Conservation (phyloP, 2,329 filamentous ascomycete genomes). For the Xylariaceae sp. region DNA sequence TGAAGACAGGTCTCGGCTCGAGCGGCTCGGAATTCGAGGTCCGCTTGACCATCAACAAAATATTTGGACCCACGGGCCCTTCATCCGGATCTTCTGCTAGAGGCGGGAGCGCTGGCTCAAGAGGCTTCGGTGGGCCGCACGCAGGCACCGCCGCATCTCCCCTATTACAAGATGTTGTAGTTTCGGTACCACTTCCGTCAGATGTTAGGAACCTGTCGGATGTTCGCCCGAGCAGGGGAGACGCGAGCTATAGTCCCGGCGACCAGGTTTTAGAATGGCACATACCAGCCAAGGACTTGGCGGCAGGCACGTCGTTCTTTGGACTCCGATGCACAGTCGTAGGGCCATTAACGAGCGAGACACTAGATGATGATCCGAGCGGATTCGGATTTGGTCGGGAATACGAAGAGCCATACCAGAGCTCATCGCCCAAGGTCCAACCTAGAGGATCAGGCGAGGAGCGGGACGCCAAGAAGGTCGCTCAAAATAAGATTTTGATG, state of each 20-base stretch:
- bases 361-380: conserved; percentile 45
- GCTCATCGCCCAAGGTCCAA: conserved; percentile 32
- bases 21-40: conserved; percentile 86
- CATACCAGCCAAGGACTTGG: conserved; percentile 73
- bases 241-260: conserved; percentile 75
- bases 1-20: conserved; percentile 75
- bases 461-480: conserved; percentile 55
- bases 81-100: conserved; percentile 40
- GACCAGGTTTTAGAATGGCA: conserved; percentile 78
- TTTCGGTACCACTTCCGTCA: conserved; percentile 75
- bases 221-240: conserved; percentile 75
- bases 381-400: conserved; percentile 52
- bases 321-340: conserved; percentile 78
- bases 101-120: conserved; percentile 38
- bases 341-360: conserved; percentile 55
- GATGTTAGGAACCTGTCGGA: conserved; percentile 82
- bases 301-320: conserved; percentile 64
- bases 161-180: conserved; percentile 70
- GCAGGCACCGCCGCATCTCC: conserved; percentile 57
- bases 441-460: conserved; percentile 37
- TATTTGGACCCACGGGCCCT: conserved; percentile 49
- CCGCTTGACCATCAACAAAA: conserved; percentile 66
- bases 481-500: conserved; percentile 75
- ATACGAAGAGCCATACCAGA: conserved; percentile 58
- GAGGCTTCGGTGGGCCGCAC: conserved; percentile 45